These are phyloP conservation scores for Funneliformis geosporum DNA, from an alignment of 192 early-diverging fungal species.

Conservation along the genomic window DNA sequence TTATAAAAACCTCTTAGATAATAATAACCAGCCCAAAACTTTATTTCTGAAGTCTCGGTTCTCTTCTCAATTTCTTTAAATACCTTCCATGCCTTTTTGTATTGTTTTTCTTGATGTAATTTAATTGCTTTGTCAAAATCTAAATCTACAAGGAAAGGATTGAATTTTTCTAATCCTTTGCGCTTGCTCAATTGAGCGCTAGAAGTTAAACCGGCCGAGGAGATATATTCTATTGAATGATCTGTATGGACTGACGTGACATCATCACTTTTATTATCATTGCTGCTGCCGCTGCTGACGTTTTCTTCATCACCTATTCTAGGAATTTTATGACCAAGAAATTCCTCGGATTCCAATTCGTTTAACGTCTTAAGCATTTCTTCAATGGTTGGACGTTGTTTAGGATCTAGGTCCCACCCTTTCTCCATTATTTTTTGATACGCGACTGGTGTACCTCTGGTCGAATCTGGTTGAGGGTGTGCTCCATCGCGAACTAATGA, in stretches of 20 bases:
- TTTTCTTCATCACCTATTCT: background rate
- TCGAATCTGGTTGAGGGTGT: background rate
- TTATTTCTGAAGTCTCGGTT: background rate
- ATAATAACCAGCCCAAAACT: background rate
- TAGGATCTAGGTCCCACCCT: slow-evolving; percentile 41
- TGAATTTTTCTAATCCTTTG: background rate
- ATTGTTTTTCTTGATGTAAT: background rate
- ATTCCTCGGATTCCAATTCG: background rate
- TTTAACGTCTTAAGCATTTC: slow-evolving; percentile 17
- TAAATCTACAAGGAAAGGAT: background rate
- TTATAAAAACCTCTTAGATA: background rate
- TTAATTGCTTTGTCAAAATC: background rate
- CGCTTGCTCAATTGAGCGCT: background rate
- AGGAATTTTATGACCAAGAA: background rate
- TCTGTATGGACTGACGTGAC: background rate
- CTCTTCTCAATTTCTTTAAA: background rate
- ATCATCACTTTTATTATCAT: background rate
- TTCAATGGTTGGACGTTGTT: slow-evolving; percentile 35
- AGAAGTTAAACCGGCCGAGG: background rate
- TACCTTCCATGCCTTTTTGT: background rate
- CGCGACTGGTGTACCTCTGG: slow-evolving; percentile 34
- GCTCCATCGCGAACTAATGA: background rate
- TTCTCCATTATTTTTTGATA: slow-evolving; percentile 39
- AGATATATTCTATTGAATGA: background rate
- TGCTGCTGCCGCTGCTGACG: background rate